Evolutionary conservation across 352 stramenopile species (phyloP), one percentile per base, ranked within the genome.

Genomic region (Phytophthora pini): DNA sequence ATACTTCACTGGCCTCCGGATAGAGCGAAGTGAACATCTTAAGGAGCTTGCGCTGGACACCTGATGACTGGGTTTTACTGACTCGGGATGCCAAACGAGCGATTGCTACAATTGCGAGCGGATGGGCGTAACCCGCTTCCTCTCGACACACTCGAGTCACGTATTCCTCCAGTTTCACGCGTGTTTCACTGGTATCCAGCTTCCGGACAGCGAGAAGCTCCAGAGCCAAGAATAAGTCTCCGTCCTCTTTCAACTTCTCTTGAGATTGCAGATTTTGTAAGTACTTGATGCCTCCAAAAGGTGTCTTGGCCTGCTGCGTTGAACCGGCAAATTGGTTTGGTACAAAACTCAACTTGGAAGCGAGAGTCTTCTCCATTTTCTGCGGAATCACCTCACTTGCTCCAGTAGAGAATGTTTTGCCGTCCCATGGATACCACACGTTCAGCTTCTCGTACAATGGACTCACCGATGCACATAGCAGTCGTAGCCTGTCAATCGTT

Each of bases 281-380:
- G 20, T 74, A 77, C 8, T 81, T 90, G 3, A 87, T 47, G 0
- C 85, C 85, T 24, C 64, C 74, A 70, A 92, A 92, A 2, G 83
- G 77, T 5, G 61, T 67, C 20, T 72, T 77, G 1, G 20, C 44
- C 7, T 63, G 10, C 11, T 58, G 15, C 10, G 39, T 52, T 1
- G 4, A 36, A 10, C 26, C 47, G 8, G 20, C 11, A 13, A 61
- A 4, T 17, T 36, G 24, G 5, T 5, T n/a, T 20, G 61, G 54
- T 0, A 79, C 40, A 27, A 84, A 87, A 15, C 31, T 68, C 27
- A 82, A 29, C 56, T 89, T 90, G 1, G 76, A 66, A 8, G 51
- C 43, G n/a, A 92, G 54, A 4, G 70, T 71, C 24, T 66, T 72
- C 54, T 89, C 78, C 1, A 77, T 71, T 29, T 61, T 69, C 49